phyloP scores from a whole-genome alignment of 2,329 filamentous ascomycete genomes.

The Epicoccum nigrum region DNA sequence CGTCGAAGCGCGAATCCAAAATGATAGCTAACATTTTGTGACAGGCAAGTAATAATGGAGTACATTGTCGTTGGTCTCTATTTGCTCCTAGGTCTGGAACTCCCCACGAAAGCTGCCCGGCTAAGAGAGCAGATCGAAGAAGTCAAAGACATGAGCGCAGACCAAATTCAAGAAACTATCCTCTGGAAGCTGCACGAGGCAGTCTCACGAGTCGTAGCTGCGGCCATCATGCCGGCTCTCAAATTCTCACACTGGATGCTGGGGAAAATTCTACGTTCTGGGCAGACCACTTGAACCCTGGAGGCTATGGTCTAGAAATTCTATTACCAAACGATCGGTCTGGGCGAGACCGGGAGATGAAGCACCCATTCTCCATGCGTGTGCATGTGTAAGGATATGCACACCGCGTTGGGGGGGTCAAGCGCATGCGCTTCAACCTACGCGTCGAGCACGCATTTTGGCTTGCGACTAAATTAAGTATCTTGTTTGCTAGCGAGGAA shows the following conservation, averaged over 20 bases:
- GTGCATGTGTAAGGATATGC: no score
- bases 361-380: no score
- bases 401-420: no score
- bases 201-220: slow-evolving; percentile 35
- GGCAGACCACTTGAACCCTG: slow-evolving; percentile 4
- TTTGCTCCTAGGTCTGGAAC: slow-evolving; percentile 37
- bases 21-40: neutral
- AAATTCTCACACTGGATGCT: slow-evolving; percentile 44
- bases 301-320: neutral
- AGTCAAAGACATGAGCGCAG: slow-evolving; percentile 35
- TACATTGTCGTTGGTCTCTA: slow-evolving; percentile 43
- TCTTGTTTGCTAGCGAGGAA: no score
- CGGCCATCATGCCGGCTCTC: slow-evolving; percentile 40
- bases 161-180: slow-evolving; percentile 38
- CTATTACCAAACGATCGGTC: neutral
- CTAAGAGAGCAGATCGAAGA: slow-evolving; percentile 37
- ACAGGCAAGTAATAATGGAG: slow-evolving; percentile 46
- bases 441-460: no score
- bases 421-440: no score
- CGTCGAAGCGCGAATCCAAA: no score
- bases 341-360: no score
- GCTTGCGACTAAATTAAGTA: no score
- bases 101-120: slow-evolving; percentile 41
- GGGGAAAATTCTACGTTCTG: slow-evolving; percentile 37
- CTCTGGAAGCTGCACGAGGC: slow-evolving; percentile 43